These are phyloP conservation scores for Dioszegia crocea DNA, from an alignment of 768 basidiomycete species.

Conservation along the genomic window DNA sequence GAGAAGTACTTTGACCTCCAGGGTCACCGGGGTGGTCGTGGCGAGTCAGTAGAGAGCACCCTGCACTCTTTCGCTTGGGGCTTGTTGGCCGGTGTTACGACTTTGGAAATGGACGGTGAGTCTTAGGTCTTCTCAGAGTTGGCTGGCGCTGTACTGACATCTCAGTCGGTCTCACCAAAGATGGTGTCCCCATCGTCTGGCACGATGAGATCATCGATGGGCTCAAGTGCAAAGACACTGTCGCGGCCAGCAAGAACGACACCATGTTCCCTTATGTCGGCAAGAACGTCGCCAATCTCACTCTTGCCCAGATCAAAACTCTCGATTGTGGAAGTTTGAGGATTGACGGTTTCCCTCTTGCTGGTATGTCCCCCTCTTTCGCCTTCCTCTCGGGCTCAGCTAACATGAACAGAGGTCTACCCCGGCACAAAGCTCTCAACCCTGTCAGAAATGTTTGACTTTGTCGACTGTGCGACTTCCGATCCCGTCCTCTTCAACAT, in stretches of 20 bases:
- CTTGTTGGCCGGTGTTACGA: conserved; percentile 68
- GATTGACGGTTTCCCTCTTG: conserved; percentile 50
- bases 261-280: conserved; percentile 41
- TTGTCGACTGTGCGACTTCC: conserved; percentile 66
- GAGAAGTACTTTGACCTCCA: conserved; percentile 35
- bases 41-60: conserved; percentile 68
- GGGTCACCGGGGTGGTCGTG: conserved; percentile 63
- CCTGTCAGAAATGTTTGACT: conserved; percentile 67
- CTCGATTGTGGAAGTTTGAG: conserved; percentile 74
- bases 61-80: conserved; percentile 75
- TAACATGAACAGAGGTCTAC: conserved; percentile 58
- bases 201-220: conserved; percentile 66
- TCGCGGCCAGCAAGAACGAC: conserved; percentile 52
- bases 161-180: conserved; percentile 52
- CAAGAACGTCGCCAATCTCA: conserved; percentile 45
- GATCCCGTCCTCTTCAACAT: conserved; percentile 68
- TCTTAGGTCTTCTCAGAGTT: not conserved
- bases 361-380: conserved; percentile 17
- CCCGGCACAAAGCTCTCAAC: conserved; percentile 70
- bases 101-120: conserved; percentile 63
- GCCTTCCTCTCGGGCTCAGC: conserved; percentile 51
- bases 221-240: conserved; percentile 67
- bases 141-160: not conserved
- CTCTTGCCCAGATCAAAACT: conserved; percentile 71
- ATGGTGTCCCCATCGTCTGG: conserved; percentile 73